Evolutionary conservation across 306 rosid species (phyloP), one percentile per base, ranked within the genome.

Genomic region (Cucumis hystrix): DNA sequence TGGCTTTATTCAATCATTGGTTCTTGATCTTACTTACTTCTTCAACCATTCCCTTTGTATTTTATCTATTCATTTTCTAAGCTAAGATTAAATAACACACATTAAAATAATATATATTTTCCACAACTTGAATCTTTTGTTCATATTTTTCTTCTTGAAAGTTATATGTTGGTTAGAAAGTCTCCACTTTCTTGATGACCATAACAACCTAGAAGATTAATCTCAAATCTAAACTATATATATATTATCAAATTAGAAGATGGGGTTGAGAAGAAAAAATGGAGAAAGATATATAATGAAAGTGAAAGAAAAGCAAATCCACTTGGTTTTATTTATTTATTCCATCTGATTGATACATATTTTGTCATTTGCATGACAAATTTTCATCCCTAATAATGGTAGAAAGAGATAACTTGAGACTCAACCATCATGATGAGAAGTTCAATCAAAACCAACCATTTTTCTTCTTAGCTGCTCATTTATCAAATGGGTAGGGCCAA

Each of bases 321-420:
- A 70, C 23, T 43, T 70, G 57, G 58, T 49, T 33, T 33, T 8
- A 51, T 71, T 43, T 35, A 0, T 69, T 25, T 47, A 49, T 71
- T 11, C 76, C n/a, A 71, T 71, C 23, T 71, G 76, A 71, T 71
- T 71, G 43, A 23, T 13, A 71, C 76, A 70, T 20, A 64, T 77
- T 77, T 56, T 35, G 25, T 65, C 76, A 74, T 21, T 62, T 43
- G 76, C 74, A 82, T 73, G 76, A 73, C 71, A 73, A 73, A 65
- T 18, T 33, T 23, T 12, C 77, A 45, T 21, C 77, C 79, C 56
- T 63, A 45, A 82, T 82, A 56, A 82, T 62, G 65, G 18, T 20
- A 60, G 47, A 79, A 77, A 77, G 25, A 77, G 20, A 20, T 61
- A 59, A 58, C 68, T 30, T 28, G 30, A 3, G 23, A 54, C 35